These are phyloP conservation scores for Cyclospora cayetanensis DNA, from an alignment of 169 alveolate genomes.

Conservation along the genomic window DNA sequence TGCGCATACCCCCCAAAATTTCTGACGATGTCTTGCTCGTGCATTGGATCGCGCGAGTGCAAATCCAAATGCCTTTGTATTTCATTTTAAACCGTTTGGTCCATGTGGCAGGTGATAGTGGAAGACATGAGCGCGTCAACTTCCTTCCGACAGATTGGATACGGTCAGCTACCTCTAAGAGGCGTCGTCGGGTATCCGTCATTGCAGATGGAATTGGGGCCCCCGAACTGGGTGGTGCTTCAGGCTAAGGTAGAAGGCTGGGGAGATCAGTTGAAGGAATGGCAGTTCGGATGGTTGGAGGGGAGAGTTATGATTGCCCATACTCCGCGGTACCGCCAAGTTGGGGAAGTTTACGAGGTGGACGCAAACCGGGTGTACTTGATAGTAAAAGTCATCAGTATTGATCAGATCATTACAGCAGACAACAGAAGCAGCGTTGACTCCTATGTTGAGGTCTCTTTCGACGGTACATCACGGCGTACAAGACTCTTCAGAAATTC, in stretches of 20 bases:
- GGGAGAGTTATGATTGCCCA: constrained; percentile 64
- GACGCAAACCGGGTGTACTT: background rate
- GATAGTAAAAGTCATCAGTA: constrained; percentile 10
- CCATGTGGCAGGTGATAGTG: constrained; percentile 18
- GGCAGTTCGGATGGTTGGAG: constrained; percentile 60
- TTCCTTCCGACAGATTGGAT: constrained; percentile 38
- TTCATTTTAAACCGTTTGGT: no score
- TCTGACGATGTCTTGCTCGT: no score
- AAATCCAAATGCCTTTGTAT: no score
- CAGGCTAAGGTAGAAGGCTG: constrained; percentile 64
- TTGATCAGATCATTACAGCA: constrained; percentile 65
- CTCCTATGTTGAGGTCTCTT: constrained; percentile 57
- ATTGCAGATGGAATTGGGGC: constrained; percentile 48
- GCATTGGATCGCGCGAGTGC: no score
- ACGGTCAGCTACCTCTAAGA: constrained; percentile 57
- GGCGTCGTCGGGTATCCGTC: constrained; percentile 66
- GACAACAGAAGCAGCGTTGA: constrained; percentile 63
- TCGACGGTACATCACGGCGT: constrained; percentile 67
- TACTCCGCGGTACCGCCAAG: constrained; percentile 66
- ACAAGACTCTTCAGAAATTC: constrained; percentile 36
- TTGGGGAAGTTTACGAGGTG: constrained; percentile 67
- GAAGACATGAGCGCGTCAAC: constrained; percentile 61
- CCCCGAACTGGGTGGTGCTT: constrained; percentile 52
- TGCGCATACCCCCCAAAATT: no score
- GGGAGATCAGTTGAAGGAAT: constrained; percentile 18